Base-by-base conservation (phyloP, 1,284 basidiomycete genomes). In the Cryptococcus depauperatus region DNA sequence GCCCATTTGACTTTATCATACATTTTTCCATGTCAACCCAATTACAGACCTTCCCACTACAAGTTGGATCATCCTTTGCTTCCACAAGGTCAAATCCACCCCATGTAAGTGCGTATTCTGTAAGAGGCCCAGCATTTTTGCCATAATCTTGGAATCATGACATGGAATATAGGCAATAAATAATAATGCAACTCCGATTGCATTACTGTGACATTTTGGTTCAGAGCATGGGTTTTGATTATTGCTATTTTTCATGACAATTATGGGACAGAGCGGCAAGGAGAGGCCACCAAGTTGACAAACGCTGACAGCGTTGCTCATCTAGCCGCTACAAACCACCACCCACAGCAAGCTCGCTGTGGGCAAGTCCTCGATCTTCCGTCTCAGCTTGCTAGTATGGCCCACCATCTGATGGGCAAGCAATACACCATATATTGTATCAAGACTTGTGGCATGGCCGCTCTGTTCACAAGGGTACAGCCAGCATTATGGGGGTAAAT, bases 1-100 rank as follows among this genome's bases (percentile, higher is more conserved):
- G 60, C 11, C 56, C 63, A 47, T 65, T 48, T 46, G 58, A 62
- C 46, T 18, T 53, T 62, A 63, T 47, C 44, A 57, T 41, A 56
- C 55, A 8, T 62, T 46, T 45, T 60, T 56, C 50, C 60, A 61
- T 41, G 50, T 66, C 47, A 62, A 66, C 54, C 59, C 64, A 0
- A 48, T 44, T 3, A 64, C 58, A n/a, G 48, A 62, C 44, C 62
- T 61, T 10, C 56, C 60, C 5, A 59, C 59, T 8, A 62, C 56
- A n/a, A 51, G 56, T 8, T 64, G 62, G 61, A 64, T 54, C 9
- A 62, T 61, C 48, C 64, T 62, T 1, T 37, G 39, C 5, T 55
- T 6, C 34, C 41, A 25, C 46, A 49, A n/a, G 61, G 60, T n/a
- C 37, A 62, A 47, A 41, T 58, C 9, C 56, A 58, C 38, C 59